phyloP scores from a whole-genome alignment of 495 filamentous ascomycete species.

The Hamigera avellanea region DNA sequence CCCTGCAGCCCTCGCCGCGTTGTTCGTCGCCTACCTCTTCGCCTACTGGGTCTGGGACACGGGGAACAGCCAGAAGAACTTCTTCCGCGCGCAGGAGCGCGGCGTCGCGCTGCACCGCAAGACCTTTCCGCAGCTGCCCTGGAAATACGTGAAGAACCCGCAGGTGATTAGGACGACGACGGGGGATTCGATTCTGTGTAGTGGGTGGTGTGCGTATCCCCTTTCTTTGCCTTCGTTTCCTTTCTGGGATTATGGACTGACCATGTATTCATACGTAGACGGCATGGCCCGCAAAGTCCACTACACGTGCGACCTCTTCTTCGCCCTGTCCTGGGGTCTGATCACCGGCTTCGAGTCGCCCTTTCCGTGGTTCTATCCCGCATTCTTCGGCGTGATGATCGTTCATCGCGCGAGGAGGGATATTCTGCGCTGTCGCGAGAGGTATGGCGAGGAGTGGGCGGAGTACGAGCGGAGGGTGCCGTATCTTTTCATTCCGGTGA shows the following conservation, averaged over 20 bases:
- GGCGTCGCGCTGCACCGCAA: conserved; percentile 62
- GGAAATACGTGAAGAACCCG: conserved; percentile 78
- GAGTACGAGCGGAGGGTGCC: conserved; percentile 85
- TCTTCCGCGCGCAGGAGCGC: conserved; percentile 71
- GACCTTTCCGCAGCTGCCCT: conserved; percentile 85
- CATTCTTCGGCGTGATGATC: conserved; percentile 91
- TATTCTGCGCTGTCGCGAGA: conserved; percentile 68
- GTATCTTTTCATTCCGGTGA: conserved; percentile 92
- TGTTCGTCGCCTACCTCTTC: conserved; percentile 67
- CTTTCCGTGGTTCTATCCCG: conserved; percentile 94
- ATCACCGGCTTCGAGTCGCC: conserved; percentile 63
- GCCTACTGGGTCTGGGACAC: conserved; percentile 92
- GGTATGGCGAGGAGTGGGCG: conserved; percentile 86
- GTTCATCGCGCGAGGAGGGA: conserved; percentile 77
- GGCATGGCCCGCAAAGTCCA: conserved; percentile 89
- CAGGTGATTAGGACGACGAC: conserved; percentile 64
- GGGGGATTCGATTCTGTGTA: conserved; percentile 72
- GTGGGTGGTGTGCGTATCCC: conserved; percentile 86
- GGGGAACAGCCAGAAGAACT: conserved; percentile 89
- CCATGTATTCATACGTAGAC: conserved; percentile 22
- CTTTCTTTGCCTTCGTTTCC: too few relatives aligned
- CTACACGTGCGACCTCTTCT: conserved; percentile 84
- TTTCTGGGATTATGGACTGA: neutral
- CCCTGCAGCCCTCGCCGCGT: conserved; percentile 46
- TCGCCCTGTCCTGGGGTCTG: conserved; percentile 52